Percentiles rank a stretch among this genome's conserved stretches.
These are phyloP conservation scores for Aspergillus bridgeri DNA, from an alignment of 495 filamentous ascomycete genomes.

Conservation along the genomic window DNA sequence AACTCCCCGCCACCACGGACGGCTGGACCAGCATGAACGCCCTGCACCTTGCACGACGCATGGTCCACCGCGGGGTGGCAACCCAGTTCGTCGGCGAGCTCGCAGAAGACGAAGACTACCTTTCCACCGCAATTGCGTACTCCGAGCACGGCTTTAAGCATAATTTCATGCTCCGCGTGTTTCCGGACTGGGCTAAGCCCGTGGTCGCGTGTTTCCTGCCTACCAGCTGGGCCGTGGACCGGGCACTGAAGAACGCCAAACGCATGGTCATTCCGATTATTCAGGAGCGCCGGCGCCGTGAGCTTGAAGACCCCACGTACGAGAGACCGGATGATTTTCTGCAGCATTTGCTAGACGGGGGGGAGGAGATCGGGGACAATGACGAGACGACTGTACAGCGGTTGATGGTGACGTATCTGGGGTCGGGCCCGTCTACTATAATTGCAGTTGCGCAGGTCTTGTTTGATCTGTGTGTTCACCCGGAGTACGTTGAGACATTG, in stretches of 20 bases:
- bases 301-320: not conserved
- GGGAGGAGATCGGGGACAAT: not conserved
- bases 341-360: not conserved
- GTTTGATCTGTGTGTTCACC: constrained; percentile 7
- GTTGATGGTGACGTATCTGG: not conserved
- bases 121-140: not conserved
- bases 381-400: not conserved
- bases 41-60: not conserved
- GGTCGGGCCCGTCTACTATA: not conserved
- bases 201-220: not conserved
- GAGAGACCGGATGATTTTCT: not conserved
- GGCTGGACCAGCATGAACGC: not conserved
- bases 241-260: not conserved
- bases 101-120: not conserved
- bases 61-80: not conserved
- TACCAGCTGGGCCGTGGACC: constrained; percentile 1
- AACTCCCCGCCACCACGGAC: not conserved
- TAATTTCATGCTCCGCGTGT: not conserved
- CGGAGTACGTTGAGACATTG: constrained; percentile 1
- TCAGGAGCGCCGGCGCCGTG: not conserved
- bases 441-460: constrained; percentile 1
- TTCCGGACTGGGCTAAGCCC: not conserved
- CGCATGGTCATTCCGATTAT: constrained; percentile 1
- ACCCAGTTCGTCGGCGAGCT: constrained; percentile 1
- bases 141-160: not conserved